Conservation (phyloP, 2,329 filamentous ascomycete genomes). For the Dryadomyces quercus-mongolicae region DNA sequence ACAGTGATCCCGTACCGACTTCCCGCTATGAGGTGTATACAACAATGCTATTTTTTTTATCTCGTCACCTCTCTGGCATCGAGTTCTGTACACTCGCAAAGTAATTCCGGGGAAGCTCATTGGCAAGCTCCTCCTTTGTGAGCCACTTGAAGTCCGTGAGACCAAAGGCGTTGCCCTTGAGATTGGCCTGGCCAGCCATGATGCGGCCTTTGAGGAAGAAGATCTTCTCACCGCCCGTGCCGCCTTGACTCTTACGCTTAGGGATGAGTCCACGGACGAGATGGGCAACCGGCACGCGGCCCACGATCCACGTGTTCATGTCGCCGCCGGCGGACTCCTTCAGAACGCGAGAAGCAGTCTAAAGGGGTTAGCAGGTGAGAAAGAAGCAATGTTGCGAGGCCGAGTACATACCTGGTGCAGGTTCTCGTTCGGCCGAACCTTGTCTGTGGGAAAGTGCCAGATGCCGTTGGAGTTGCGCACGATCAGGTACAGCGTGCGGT, state of each 20-base stretch:
- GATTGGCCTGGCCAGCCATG: conserved; percentile 87
- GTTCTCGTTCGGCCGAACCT: conserved; percentile 58
- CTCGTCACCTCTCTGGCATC: conserved; percentile 57
- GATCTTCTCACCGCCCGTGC: conserved; percentile 57
- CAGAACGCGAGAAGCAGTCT: conserved; percentile 76
- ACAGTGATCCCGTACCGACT: no score
- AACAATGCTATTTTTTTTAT: not conserved
- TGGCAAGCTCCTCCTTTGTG: conserved; percentile 73
- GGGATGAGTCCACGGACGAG: conserved; percentile 33
- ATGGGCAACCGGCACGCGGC: conserved; percentile 79
- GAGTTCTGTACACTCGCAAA: conserved; percentile 69
- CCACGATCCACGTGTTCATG: conserved; percentile 99
- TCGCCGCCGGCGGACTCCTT: conserved; percentile 70
- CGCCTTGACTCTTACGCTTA: conserved; percentile 19
- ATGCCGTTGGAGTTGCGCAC: conserved; percentile 58
- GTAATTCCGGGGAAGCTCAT: conserved; percentile 54
- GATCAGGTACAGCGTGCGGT: conserved; percentile 76
- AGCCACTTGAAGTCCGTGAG: conserved; percentile 85
- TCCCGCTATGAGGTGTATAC: not conserved
- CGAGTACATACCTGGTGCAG: conserved; percentile 65
- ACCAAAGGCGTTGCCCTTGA: conserved; percentile 58
- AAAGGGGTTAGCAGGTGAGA: not conserved
- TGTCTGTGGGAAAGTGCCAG: conserved; percentile 75
- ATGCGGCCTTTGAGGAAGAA: conserved; percentile 97
- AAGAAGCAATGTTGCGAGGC: no score